Base-by-base conservation (phyloP, 192 early-diverging fungal genomes). In the Coemansia sp. region DNA sequence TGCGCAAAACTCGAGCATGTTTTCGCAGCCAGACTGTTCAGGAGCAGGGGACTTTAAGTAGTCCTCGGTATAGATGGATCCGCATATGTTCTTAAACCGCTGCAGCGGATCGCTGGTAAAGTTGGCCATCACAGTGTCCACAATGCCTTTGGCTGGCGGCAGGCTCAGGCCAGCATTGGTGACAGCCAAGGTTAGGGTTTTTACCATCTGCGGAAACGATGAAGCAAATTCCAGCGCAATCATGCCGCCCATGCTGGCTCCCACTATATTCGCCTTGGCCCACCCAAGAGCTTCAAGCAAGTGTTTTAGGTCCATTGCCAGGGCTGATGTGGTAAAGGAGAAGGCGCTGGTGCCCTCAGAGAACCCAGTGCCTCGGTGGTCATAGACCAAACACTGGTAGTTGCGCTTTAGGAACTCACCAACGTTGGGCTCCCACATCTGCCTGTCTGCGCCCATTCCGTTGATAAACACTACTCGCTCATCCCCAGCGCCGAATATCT, bases 191-290 rank as follows among this genome's bases (percentile, higher is more conserved):
- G 75, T 72, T 19, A 78, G 51, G 10, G 75, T 72, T 5, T 55
- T 54, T 41, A 94, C 72, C 18, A 78, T 67, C n/a, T 78, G 49
- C 2, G 88, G 84, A 9, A 80, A 73, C 5, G 70, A 58, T 21
- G 70, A 61, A 1, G 78, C 83, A 59, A 92, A 68, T 61, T 94
- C 91, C 37, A 86, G 78, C 0, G 86, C 67, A 37, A 94, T 85
- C 92, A 92, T 94, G 14, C 87, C 88, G 39, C 91, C 90, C 92
- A 94, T 94, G 5, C 87, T 89, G 15, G 87, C 78, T 16, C 92
- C 92, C 28, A 87, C 82, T 7, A 94, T n/a, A 61, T 88, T 84
- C n/a, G 88, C 79, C 23, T 55, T 53, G 3, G 42, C 74, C 92
- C 92, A 94, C 0, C 80, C 88, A 5, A 93, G 55, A 12, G 80